Evolutionary conservation across 2,329 filamentous ascomycete species (phyloP), one percentile per base, ranked within the genome.

Genomic region (Tolypocladium guangdongense): DNA sequence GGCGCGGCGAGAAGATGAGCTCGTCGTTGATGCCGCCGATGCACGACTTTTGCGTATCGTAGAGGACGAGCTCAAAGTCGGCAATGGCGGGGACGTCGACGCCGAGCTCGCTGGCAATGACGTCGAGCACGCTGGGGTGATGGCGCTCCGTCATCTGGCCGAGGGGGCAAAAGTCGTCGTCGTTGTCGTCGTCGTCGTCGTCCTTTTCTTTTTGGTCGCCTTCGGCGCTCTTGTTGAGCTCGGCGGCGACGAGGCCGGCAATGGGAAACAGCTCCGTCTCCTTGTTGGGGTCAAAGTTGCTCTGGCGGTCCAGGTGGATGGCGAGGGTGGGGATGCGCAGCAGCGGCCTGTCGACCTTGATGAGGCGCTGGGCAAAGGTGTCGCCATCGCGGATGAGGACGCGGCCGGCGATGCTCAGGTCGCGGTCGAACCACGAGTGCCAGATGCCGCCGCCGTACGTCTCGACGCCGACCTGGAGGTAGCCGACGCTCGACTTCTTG

Each of bases 401-500:
- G 55, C 93, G 81, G 10, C 93, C 93, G 35, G 93, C 93, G 52
- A 97, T 83, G 62, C 88, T 87, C 57, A 99, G 75, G 68, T 99
- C 93, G 50, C 93, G 85, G 69, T 99, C 93, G 66, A 99, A 99
- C 93, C 87, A 99, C 48, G 89, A 95, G 71, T 96, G 91, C 92
- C 92, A 97, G 64, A 97, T 85, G 53, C 93, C 93, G 57, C 93
- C 93, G 52, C 93, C 93, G 66, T 99, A 99, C 2, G 90, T 92
- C 76, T 99, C 93, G 51, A 96, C 92, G 52, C 91, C 93, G 54
- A 99, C 85, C 72, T 99, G 93, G 58, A 96, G 73, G 70, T 93
- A 99, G 14, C 92, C 92, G 59, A 88, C 87, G 53, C 81, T 84
- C 64, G 82, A 80, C 74, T 92, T 93, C 73, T 92, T 96, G 66